Evolutionary conservation across 2,329 filamentous ascomycete genomes (phyloP).

Genomic region (Cladosporium sp.): DNA sequence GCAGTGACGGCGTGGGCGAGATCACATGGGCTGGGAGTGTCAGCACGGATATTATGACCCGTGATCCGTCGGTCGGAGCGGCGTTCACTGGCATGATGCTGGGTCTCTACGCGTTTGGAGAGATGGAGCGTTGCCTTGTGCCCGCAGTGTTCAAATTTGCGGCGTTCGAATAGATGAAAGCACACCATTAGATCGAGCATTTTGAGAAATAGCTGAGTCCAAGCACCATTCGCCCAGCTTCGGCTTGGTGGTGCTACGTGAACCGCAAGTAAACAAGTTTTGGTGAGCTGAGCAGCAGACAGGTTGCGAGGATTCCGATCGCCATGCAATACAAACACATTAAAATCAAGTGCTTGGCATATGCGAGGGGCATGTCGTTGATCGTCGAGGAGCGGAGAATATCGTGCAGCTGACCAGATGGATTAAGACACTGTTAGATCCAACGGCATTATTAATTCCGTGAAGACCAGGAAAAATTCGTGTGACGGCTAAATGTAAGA

Average conservation of each 20-base stretch:
- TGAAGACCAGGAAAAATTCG: background rate
- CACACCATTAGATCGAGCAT: background rate
- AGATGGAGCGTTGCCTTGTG: slow-evolving; percentile 41
- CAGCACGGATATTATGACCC: slow-evolving; percentile 38
- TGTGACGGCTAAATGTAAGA: background rate
- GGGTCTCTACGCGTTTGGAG: slow-evolving; percentile 48
- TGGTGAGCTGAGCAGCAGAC: background rate
- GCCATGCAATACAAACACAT: background rate
- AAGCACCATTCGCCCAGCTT: background rate
- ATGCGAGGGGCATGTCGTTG: background rate
- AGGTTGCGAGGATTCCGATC: background rate
- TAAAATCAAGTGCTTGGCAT: background rate
- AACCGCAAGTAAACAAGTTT: background rate
- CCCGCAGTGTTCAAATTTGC: slow-evolving; percentile 43
- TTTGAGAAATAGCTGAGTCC: background rate
- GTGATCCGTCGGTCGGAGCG: slow-evolving; percentile 41
- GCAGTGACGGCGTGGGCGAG: slow-evolving; percentile 18
- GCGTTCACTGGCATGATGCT: slow-evolving; percentile 50
- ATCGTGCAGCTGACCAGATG: background rate
- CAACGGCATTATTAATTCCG: background rate
- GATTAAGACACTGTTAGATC: background rate
- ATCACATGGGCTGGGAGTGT: slow-evolving; percentile 34
- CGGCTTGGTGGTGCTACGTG: background rate
- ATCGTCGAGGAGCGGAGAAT: background rate
- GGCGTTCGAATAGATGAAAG: background rate